Evolutionary conservation across 2,329 filamentous ascomycete genomes (phyloP).

Genomic region (Akanthomyces dipterigenus): DNA sequence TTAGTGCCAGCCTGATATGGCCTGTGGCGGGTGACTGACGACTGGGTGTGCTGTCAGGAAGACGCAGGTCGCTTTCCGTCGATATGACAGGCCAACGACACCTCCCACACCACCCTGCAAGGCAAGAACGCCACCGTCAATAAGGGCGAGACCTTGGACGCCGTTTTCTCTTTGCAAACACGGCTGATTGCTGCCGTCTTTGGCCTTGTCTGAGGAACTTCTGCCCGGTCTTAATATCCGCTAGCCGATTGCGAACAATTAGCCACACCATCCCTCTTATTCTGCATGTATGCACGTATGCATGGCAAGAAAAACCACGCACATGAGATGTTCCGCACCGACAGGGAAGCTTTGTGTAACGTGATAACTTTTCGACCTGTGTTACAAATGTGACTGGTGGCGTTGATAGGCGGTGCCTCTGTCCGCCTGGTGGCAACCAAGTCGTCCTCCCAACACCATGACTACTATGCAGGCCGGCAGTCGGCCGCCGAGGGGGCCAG

Average conservation of each 20-base stretch:
- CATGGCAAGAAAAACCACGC: not conserved
- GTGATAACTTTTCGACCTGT: not conserved
- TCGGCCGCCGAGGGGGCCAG: not conserved
- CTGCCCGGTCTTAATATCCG: slow-evolving; percentile 1
- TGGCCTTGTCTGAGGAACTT: not conserved
- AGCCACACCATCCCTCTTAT: not conserved
- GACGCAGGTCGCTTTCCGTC: too few relatives aligned
- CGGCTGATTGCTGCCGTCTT: not conserved
- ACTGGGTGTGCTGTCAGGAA: too few relatives aligned
- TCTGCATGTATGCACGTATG: not conserved
- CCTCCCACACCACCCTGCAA: not conserved
- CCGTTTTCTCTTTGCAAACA: not conserved
- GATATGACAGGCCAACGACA: not conserved
- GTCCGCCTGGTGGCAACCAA: not conserved
- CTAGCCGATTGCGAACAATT: not conserved
- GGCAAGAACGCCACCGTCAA: not conserved
- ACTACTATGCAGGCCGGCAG: not conserved
- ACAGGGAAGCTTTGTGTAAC: not conserved
- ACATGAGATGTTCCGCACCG: not conserved
- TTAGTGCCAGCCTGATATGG: too few relatives aligned
- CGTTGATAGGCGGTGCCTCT: not conserved
- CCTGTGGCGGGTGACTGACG: too few relatives aligned
- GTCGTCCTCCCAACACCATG: not conserved
- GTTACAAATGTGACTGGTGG: not conserved
- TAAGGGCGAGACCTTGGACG: not conserved